Conservation (phyloP, 441 rosid genomes). For the Dalechampia spathulata region DNA sequence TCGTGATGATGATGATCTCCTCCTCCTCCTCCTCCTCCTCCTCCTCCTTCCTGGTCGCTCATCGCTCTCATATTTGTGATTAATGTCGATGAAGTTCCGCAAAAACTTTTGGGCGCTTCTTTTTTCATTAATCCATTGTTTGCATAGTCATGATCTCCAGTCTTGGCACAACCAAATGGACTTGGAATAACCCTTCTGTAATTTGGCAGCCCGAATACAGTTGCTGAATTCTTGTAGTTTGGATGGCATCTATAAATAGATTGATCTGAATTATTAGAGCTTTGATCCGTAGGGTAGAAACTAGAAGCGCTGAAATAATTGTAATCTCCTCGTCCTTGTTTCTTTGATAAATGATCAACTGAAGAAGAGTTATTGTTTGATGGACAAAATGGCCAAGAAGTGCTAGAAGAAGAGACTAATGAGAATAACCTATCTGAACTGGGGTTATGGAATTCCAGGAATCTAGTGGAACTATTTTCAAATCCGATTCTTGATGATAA, state of each 20-base stretch:
- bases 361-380: constrained; percentile 21
- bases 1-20: constrained; percentile 21
- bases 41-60: constrained; percentile 28
- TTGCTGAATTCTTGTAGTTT: constrained; percentile 14
- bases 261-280: constrained; percentile 22
- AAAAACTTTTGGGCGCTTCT: constrained; percentile 13
- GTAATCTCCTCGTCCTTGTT: constrained; percentile 14
- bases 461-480: constrained; percentile 16
- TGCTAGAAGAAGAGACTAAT: constrained; percentile 27
- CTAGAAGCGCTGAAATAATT: constrained; percentile 15
- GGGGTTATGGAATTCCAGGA: constrained; percentile 34
- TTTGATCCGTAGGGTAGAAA: constrained; percentile 10
- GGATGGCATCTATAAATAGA: constrained; percentile 22
- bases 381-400: constrained; percentile 31
- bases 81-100: constrained; percentile 12
- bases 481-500: constrained; percentile 23
- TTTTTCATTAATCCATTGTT: constrained; percentile 18
- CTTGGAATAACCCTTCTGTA: constrained; percentile 31
- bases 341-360: constrained; percentile 19
- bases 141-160: constrained; percentile 18
- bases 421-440: constrained; percentile 27
- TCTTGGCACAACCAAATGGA: constrained; percentile 27
- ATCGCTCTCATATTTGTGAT: constrained; percentile 7
- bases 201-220: constrained; percentile 16
- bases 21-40: constrained; percentile 32